Conservation (phyloP, 2,329 filamentous ascomycete genomes). For the Penicillium hesseltinei region DNA sequence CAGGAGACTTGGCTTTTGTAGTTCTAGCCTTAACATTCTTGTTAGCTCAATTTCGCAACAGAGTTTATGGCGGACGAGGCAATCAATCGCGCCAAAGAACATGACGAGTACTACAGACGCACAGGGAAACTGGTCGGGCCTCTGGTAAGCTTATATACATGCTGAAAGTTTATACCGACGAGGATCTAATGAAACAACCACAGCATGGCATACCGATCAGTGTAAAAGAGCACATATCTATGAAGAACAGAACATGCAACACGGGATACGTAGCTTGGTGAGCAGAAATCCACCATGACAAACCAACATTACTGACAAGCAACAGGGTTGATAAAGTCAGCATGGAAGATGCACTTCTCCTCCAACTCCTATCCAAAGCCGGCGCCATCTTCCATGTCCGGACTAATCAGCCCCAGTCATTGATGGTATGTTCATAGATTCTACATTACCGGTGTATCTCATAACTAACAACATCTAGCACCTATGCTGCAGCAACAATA, state of each 20-base stretch:
- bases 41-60: constrained; percentile 37
- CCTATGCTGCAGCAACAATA: constrained; percentile 41
- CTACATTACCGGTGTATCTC: neutral
- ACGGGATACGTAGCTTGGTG: constrained; percentile 39
- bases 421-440: constrained; percentile 33
- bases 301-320: neutral
- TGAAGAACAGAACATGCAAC: constrained; percentile 48
- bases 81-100: constrained; percentile 32
- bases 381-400: constrained; percentile 47
- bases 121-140: constrained; percentile 50
- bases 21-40: neutral
- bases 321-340: constrained; percentile 38
- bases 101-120: constrained; percentile 32
- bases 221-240: constrained; percentile 62
- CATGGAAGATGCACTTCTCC: constrained; percentile 35
- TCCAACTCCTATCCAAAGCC: constrained; percentile 34
- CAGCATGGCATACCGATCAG: constrained; percentile 56
- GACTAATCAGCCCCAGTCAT: constrained; percentile 44
- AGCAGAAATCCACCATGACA: neutral
- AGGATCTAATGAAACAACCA: neutral
- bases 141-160: constrained; percentile 27
- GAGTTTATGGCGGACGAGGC: constrained; percentile 40
- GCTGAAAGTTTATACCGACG: neutral
- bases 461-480: constrained; percentile 25
- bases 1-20: neutral